Evolutionary conservation across 345 rosid species (phyloP).

Genomic region (Eucalyptus fibrosa): DNA sequence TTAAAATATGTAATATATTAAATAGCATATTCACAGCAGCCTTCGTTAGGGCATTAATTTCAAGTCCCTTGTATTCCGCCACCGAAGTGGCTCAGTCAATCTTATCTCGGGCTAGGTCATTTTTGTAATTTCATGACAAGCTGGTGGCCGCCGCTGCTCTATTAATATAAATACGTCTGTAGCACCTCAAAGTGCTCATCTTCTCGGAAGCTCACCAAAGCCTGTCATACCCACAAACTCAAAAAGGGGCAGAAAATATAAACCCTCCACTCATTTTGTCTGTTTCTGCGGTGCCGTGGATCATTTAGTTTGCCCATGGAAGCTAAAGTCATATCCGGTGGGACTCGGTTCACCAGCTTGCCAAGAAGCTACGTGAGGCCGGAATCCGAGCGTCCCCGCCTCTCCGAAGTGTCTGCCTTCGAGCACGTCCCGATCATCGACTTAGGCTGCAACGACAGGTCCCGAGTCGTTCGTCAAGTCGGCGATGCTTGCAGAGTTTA

Average conservation of each 20-base stretch:
- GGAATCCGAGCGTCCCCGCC: constrained; percentile 53
- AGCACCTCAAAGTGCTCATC: not conserved
- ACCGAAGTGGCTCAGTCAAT: not conserved
- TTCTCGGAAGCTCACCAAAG: not conserved
- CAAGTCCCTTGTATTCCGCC: too few relatives aligned
- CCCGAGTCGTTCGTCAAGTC: constrained; percentile 21
- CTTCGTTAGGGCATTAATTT: not conserved
- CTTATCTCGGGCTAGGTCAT: not conserved
- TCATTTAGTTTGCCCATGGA: constrained; percentile 17
- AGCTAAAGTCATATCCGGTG: constrained; percentile 48
- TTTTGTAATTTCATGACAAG: not conserved
- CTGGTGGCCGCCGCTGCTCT: not conserved
- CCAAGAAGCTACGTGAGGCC: constrained; percentile 68
- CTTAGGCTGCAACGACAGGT: constrained; percentile 29
- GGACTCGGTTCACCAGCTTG: constrained; percentile 21
- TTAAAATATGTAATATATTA: not conserved
- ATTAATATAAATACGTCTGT: not conserved
- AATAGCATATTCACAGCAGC: not conserved
- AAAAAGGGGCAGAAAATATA: not conserved
- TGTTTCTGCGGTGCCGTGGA: not conserved
- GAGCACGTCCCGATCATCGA: constrained; percentile 59
- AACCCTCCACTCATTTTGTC: not conserved
- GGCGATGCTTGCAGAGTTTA: constrained; percentile 38
- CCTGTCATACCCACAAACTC: not conserved
- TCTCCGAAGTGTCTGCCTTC: constrained; percentile 39